Base-by-base conservation (phyloP, 306 rosid genomes). In the Begonia loranthoides region DNA sequence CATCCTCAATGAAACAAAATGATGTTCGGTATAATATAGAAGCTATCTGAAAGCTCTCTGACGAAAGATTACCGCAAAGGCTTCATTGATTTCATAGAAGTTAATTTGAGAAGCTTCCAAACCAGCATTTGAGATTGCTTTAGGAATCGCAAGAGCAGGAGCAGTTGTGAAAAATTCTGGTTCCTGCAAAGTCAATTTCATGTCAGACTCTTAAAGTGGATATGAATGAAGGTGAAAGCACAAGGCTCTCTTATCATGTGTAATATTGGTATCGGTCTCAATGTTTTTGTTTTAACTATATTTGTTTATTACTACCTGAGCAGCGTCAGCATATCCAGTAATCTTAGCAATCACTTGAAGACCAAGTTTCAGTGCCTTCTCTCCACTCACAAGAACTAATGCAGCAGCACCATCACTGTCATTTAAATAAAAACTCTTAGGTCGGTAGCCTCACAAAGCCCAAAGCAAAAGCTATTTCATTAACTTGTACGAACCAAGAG, bases 331-430 rank as follows among this genome's bases (percentile, higher is more conserved):
- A 46, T 76, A 92, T 70, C 99, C 99, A 51, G 73, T 57, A 64
- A 92, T 77, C 83, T 87, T 92, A 55, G 94, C 99, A 19, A 92
- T 79, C 66, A 87, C 99, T 62, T 83, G 67, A 56, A 92, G 78
- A 13, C 99, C 99, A 69, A 83, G 99, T 73, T 75, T 66, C 48
- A 80, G 58, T 44, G 81, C 99, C 58, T 66, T 87, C 65, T 87
- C 85, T 72, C 99, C 99, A 58, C 96, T 92, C 70, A 83, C 96
- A 51, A 92, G 69, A 71, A 92, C 93, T 66, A 92, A 63, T 59
- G 99, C 99, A 41, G 99, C 99, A 57, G 96, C 96, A 38, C 99
- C 99, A 60, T 92, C 99, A 73, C 99, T 92, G 72, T 57, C 59
- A 63, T 50, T 41, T 46, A 67, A 50, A 65, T 58, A 62, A 45